Evolutionary conservation across 2,329 filamentous ascomycete species (phyloP).

Genomic region (Colletotrichum chlorophyti): DNA sequence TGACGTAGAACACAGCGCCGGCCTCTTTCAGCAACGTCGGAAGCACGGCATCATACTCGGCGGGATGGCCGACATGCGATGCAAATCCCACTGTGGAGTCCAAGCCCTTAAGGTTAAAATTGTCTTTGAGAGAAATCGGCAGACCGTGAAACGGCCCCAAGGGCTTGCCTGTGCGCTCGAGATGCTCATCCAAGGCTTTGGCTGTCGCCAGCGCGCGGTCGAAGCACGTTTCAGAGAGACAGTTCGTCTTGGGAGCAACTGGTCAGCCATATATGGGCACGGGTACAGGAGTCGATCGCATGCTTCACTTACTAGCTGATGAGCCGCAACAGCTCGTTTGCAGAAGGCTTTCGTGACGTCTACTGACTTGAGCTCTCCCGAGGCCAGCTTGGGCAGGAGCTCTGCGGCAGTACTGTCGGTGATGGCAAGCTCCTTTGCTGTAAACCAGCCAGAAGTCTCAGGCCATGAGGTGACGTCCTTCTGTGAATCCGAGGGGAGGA

Average conservation of each 20-base stretch:
- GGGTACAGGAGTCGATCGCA: conserved; percentile 33
- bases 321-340: conserved; percentile 51
- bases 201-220: conserved; percentile 58
- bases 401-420: conserved; percentile 41
- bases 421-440: conserved; percentile 45
- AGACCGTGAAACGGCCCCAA: conserved; percentile 71
- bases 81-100: conserved; percentile 69
- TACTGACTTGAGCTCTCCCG: conserved; percentile 45
- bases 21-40: conserved; percentile 49
- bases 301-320: conserved; percentile 33
- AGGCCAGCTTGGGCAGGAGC: conserved; percentile 42
- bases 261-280: background rate
- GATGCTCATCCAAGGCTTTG: conserved; percentile 54
- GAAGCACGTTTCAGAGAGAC: conserved; percentile 62
- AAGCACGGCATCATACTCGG: conserved; percentile 46
- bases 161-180: conserved; percentile 52
- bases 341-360: conserved; percentile 62
- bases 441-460: conserved; percentile 65
- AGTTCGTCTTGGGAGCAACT: conserved; percentile 46
- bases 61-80: conserved; percentile 65
- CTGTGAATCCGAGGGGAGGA: conserved; percentile 60
- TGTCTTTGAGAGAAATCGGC: conserved; percentile 73
- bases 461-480: conserved; percentile 65
- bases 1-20: conserved; percentile 63
- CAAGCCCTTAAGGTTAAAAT: conserved; percentile 67